These are phyloP conservation scores for Leccinum angustisporum DNA, from an alignment of 1,284 basidiomycete species.

Conservation along the genomic window DNA sequence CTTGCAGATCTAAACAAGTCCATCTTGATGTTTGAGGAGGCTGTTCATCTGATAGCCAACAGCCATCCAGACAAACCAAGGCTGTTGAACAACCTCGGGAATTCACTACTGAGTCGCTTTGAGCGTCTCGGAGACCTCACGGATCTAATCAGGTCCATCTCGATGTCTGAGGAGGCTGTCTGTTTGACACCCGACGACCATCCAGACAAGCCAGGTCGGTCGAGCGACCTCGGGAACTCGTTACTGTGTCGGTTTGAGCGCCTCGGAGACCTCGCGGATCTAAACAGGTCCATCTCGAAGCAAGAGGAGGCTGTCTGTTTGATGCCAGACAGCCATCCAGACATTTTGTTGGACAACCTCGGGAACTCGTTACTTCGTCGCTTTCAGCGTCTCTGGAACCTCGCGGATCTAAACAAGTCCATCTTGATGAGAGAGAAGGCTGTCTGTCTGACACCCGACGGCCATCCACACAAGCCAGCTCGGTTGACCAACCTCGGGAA, in stretches of 20 bases:
- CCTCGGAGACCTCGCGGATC: neutral
- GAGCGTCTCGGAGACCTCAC: neutral
- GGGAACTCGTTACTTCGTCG: neutral
- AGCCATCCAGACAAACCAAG: neutral
- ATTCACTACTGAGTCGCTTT: neutral
- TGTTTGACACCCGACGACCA: neutral
- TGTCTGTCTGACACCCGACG: neutral
- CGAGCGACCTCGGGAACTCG: neutral
- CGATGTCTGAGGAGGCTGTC: neutral
- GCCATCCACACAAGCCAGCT: neutral
- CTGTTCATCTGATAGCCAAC: neutral
- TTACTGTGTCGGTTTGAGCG: neutral
- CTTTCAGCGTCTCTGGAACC: neutral
- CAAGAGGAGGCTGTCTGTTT: neutral
- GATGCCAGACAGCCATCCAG: neutral
- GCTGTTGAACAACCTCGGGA: neutral
- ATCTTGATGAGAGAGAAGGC: neutral
- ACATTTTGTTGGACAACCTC: neutral
- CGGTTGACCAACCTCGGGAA: neutral
- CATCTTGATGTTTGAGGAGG: neutral
- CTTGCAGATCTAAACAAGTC: neutral
- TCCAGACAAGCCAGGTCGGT: neutral
- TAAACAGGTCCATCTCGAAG: neutral
- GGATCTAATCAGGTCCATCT: neutral
- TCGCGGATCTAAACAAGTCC: neutral